Percentiles rank a stretch among this genome's conserved stretches.
phyloP scores from a whole-genome alignment of 2,329 filamentous ascomycete species.

The Verticillium albo-atrum region DNA sequence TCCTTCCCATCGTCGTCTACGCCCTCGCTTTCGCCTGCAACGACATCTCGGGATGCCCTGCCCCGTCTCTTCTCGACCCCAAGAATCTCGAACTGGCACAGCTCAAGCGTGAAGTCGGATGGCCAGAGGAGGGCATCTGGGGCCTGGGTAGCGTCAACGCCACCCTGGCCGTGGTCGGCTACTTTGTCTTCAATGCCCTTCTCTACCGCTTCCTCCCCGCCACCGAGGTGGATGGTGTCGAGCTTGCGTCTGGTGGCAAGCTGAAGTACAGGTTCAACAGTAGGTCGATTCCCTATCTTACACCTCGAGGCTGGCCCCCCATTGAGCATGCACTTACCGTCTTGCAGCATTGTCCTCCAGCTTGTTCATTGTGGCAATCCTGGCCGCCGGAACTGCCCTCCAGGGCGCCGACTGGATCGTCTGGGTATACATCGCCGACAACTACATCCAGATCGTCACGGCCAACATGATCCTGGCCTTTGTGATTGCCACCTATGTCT shows the following conservation, averaged over 20 bases:
- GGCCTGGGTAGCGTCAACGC: slow-evolving; percentile 68
- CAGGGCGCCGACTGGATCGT: slow-evolving; percentile 79
- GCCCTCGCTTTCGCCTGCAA: slow-evolving; percentile 83
- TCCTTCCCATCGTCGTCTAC: slow-evolving; percentile 76
- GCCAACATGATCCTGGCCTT: slow-evolving; percentile 76
- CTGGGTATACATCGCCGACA: slow-evolving; percentile 91
- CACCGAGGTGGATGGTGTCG: slow-evolving; percentile 63
- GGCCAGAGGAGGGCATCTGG: slow-evolving; percentile 66
- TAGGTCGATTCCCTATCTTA: slow-evolving; percentile 27
- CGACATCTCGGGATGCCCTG: slow-evolving; percentile 85
- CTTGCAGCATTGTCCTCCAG: slow-evolving; percentile 68
- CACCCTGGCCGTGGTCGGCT: slow-evolving; percentile 66
- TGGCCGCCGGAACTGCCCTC: slow-evolving; percentile 67
- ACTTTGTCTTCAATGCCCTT: slow-evolving; percentile 71
- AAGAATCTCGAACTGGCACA: slow-evolving; percentile 65
- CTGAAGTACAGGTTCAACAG: slow-evolving; percentile 81
- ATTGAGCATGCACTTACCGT: not conserved
- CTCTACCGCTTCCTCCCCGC: slow-evolving; percentile 76
- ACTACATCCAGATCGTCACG: slow-evolving; percentile 82
- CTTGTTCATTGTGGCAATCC: slow-evolving; percentile 64
- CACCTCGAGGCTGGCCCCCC: no score
- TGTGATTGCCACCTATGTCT: slow-evolving; percentile 70
- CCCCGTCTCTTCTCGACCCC: slow-evolving; percentile 72
- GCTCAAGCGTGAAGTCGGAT: slow-evolving; percentile 77
- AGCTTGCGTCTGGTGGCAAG: slow-evolving; percentile 65